Base-by-base conservation (phyloP, 225 moss, liverwort and hornwort species). In the Polytrichum formosum region DNA sequence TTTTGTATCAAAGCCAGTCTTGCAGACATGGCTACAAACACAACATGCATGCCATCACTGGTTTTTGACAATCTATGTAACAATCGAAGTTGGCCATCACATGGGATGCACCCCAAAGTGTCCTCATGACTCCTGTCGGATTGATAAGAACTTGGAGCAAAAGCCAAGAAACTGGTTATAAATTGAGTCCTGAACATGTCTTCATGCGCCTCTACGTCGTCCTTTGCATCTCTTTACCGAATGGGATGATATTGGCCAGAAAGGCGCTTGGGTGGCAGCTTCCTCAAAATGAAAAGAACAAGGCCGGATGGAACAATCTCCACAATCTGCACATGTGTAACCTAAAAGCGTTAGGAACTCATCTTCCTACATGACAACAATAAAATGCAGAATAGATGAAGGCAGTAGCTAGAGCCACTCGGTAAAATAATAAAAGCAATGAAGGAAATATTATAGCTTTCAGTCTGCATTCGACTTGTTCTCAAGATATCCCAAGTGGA, bases 241-340 rank as follows among this genome's bases (percentile, higher is more conserved):
- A 98, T 98, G 29, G 90, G 88, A 87, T 94, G 97, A 82, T 98
- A 98, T 71, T 88, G 88, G 69, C 78, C 83, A 16, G 75, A 76
- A 29, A 81, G 54, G 62, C 88, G 90, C 82, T 90, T 91, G 55
- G 97, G 97, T 58, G 97, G 97, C 80, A 98, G 68, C 77, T 98
- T 94, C 76, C 97, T 86, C 78, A 98, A 84, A 71, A 98, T 98
- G 68, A 84, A 98, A 35, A 98, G 81, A 62, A 98, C 97, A 67
- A 98, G 94, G 21, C 92, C 94, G 63, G 92, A 98, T 31, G 97
- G 97, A 67, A 98, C 84, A 19, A 98, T 98, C 79, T 98, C 97
- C 25, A 94, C 92, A 76, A 91, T 66, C 97, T 98, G 94, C 82
- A 71, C 33, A 55, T 61, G 25, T 29, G 56, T 20, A 58, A 56